A percentile compares a stretch with the other conserved stretches of the same genome.
Evolutionary conservation across 2,329 filamentous ascomycete species (phyloP).

Genomic region (Epicoccum sorghinum): DNA sequence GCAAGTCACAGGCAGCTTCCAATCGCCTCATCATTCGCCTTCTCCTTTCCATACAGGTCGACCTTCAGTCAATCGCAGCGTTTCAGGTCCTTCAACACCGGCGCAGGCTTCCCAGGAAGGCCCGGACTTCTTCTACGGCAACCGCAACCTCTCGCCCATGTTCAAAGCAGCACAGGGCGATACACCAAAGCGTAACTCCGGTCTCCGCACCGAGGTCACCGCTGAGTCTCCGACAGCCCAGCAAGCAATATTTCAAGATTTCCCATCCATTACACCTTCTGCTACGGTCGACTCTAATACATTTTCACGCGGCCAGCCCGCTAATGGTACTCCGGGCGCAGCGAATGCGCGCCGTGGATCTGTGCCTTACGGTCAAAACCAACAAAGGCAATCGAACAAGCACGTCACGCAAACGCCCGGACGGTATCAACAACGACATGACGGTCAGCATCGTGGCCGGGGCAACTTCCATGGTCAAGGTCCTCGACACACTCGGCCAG

Average conservation of each 20-base stretch:
- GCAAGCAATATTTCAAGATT: slow-evolving; percentile 32
- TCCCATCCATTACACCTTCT: slow-evolving; percentile 28
- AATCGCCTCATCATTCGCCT: slow-evolving; percentile 42
- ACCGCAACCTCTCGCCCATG: slow-evolving; percentile 56
- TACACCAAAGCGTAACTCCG: slow-evolving; percentile 50
- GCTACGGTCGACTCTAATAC: slow-evolving; percentile 27
- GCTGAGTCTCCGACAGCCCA: slow-evolving; percentile 38
- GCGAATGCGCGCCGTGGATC: slow-evolving; percentile 32
- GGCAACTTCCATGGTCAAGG: slow-evolving; percentile 18
- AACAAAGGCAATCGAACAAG: slow-evolving; percentile 32
- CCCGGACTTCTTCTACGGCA: slow-evolving; percentile 48
- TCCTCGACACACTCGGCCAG: slow-evolving; percentile 20
- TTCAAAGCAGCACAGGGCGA: slow-evolving; percentile 56
- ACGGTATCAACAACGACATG: slow-evolving; percentile 34
- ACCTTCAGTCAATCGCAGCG: slow-evolving; percentile 35
- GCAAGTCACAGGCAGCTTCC: slow-evolving; percentile 29
- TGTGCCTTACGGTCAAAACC: slow-evolving; percentile 32
- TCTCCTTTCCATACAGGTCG: slow-evolving; percentile 48
- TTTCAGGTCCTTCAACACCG: slow-evolving; percentile 45
- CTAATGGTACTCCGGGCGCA: slow-evolving; percentile 21
- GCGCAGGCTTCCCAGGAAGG: slow-evolving; percentile 32
- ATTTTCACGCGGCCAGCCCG: slow-evolving; percentile 24
- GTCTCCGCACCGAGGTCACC: slow-evolving; percentile 52
- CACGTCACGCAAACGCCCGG: slow-evolving; percentile 31
- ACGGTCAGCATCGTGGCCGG: slow-evolving; percentile 27